Evolutionary conservation across 2,329 filamentous ascomycete genomes (phyloP).

Genomic region (Lachnellula suecica): DNA sequence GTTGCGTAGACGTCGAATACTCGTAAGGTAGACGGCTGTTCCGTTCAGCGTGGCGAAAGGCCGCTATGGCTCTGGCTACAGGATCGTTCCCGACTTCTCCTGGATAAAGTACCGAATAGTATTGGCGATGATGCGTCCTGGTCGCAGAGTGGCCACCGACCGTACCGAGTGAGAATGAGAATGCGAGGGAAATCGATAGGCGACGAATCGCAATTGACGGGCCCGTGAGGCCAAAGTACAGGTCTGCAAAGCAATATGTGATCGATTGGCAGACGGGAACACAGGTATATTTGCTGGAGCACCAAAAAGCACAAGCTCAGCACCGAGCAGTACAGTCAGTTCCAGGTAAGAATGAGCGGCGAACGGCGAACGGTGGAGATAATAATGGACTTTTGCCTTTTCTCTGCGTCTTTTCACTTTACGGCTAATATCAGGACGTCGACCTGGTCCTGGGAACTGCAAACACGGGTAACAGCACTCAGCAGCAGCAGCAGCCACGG

Average conservation of each 20-base stretch:
- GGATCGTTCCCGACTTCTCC: not conserved
- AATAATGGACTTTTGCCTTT: not conserved
- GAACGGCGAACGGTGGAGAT: too few species aligned
- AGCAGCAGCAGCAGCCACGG: not conserved
- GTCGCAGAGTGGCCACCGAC: slow-evolving; percentile 9
- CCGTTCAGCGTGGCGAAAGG: slow-evolving; percentile 13
- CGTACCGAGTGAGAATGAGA: not conserved
- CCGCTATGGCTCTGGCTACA: not conserved
- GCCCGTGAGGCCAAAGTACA: not conserved
- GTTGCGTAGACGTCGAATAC: not conserved
- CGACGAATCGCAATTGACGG: slow-evolving; percentile 10
- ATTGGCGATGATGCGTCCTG: slow-evolving; percentile 1
- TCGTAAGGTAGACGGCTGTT: not conserved
- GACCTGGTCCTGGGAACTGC: not conserved
- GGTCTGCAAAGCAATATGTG: not conserved
- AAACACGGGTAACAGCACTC: not conserved
- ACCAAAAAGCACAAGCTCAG: not conserved
- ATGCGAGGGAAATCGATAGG: not conserved
- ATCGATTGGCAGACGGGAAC: not conserved
- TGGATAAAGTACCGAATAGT: slow-evolving; percentile 7
- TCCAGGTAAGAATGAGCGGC: too few species aligned
- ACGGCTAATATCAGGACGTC: not conserved
- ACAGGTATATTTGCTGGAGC: not conserved
- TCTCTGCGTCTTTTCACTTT: not conserved
- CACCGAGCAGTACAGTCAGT: not conserved